Conservation (phyloP, 2,329 filamentous ascomycete species). For the Teratosphaeria zuluensis region DNA sequence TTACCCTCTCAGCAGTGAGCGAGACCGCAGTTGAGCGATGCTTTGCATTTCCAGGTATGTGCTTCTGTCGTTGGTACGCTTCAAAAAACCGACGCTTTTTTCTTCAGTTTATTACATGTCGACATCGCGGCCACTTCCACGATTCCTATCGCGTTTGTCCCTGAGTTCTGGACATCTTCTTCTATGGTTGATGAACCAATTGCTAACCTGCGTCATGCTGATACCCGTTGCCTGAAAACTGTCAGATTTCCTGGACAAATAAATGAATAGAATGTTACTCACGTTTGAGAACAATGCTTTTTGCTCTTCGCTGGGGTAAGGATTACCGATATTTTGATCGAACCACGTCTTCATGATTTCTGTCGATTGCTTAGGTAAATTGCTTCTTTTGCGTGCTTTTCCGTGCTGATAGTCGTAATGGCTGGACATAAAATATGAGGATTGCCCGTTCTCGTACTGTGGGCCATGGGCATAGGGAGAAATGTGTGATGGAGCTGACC, state of each 20-base stretch:
- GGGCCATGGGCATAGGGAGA: not conserved
- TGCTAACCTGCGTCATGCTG: slow-evolving; percentile 32
- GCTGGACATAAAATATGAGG: slow-evolving; percentile 23
- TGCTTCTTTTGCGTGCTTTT: slow-evolving; percentile 28
- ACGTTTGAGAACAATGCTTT: slow-evolving; percentile 27
- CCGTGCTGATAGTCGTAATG: slow-evolving; percentile 28
- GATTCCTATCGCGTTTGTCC: slow-evolving; percentile 25
- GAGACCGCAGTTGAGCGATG: not conserved
- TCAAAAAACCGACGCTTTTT: not conserved
- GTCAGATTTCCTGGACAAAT: not conserved
- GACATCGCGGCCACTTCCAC: not conserved
- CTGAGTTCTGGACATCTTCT: slow-evolving; percentile 28
- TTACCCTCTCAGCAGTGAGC: not conserved
- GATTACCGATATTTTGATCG: slow-evolving; percentile 29
- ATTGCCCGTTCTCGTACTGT: not conserved
- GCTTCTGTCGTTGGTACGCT: not conserved
- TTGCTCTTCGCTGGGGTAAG: slow-evolving; percentile 30
- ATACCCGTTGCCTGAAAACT: slow-evolving; percentile 23
- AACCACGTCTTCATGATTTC: slow-evolving; percentile 33
- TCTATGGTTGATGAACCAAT: slow-evolving; percentile 32
- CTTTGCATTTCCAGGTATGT: not conserved
- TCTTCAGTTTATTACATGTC: not conserved
- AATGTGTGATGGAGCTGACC: not conserved
- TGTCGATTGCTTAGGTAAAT: slow-evolving; percentile 29
- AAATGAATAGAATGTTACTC: slow-evolving; percentile 5